Base-by-base conservation (phyloP, 73 alveolate species). In the Strombidium stylifer region DNA sequence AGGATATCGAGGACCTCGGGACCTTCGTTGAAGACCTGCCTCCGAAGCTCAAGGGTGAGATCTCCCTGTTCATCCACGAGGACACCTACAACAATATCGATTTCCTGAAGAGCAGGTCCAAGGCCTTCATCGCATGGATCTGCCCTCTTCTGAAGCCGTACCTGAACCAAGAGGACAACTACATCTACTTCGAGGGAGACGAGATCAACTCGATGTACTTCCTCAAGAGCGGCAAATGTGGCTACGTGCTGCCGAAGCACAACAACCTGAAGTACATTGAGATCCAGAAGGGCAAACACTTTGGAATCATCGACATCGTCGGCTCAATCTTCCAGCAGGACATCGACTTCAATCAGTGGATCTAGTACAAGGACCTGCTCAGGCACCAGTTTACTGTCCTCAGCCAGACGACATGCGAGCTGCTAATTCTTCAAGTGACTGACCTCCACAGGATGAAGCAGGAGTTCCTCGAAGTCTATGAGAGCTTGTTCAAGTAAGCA, bases 21-120 rank as follows among this genome's bases (percentile, higher is more conserved):
- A 28, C 81, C 28, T 30, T 82, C n/a, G 52, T 82, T 45, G 60
- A 42, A 46, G 86, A 82, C 51, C 67, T 82, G 0, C 93, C 93
- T 0, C 68, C 73, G 26, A 19, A 45, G 12, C 39, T 82, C 3
- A 62, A 68, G 60, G 64, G 68, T 65, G 93, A 82, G 42, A 66
- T 82, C 6, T 68, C 80, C 34, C 39, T 64, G 60, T 28, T 73
- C 30, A 82, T 82, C 23, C 78, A 82, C 30, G 49, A 32, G 19
- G 93, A 89, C 12, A 48, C 61, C 15, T 72, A 67, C 20, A 69
- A 76, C 10, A 53, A 52, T 19, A 57, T 74, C 20, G 71, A 73
- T 10, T 83, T 83, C 36, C 77, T 83, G 61, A 37, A 66, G 31
- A 59, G 52, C 30, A 60, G 68, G 47, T 85, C 68, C 42, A 11